Base-by-base conservation (phyloP, 2,329 filamentous ascomycete genomes). In the Aspergillus viridinutans region DNA sequence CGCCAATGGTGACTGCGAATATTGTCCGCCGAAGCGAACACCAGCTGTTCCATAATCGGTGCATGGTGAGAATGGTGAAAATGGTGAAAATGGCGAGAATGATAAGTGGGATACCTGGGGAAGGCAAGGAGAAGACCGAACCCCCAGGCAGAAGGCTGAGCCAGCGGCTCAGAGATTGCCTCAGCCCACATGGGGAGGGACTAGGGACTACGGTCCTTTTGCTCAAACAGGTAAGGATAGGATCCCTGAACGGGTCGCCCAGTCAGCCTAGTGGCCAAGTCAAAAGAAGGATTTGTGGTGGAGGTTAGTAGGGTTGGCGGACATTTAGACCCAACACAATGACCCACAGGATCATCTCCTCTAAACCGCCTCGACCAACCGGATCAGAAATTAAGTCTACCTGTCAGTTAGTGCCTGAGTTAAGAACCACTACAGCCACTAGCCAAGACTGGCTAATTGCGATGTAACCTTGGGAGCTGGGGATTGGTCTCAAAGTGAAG, bases 21-120 rank as follows among this genome's bases (percentile, higher is more conserved):
- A 55, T 10, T 21, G 14, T 50, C 35, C 53, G 28, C 29, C 20
- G 53, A 45, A 51, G 53, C 6, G 12, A 54, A 51, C 49, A 55
- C 49, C 38, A 35, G 53, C 21, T 47, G 26, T 26, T 48, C 48
- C 49, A 40, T 50, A 45, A 42, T 28, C 28, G 5, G 14, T 38
- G 43, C 52, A 54, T 54, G 43, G 9, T 48, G 26, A 48, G 49
- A 38, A 26, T 48, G 1, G 26, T n/a, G n/a, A n/a, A n/a, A n/a
- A n/a, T n/a, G n/a, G 4, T 10, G 28, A 10, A 10, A 29, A 29
- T 29, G 28, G 28, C 9, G 28, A 10, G 9, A 29, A 10, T 3
- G 49, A 48, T 23, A 3, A 23, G 43, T 20, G 6, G 25, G 10
- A 48, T 10, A 32, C 29, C 29, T 32, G 38, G 48, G 17, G 21